phyloP scores from a whole-genome alignment of 129 eudicot species.

The Deinandra increscens region DNA sequence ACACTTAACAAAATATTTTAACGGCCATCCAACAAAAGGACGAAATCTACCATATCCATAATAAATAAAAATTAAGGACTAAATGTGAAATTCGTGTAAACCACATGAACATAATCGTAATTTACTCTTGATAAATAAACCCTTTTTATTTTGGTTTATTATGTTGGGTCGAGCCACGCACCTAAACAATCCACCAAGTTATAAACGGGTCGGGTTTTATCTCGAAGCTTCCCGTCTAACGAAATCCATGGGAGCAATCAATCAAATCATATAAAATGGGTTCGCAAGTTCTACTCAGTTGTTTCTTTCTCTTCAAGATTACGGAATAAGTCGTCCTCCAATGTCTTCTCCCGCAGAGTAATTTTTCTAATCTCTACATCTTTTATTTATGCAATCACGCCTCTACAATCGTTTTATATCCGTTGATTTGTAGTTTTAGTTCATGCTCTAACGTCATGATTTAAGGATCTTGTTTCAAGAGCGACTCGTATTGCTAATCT shows the following conservation, averaged over 20 bases:
- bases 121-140: no score
- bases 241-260: not conserved
- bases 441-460: not conserved
- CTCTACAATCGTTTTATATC: not conserved
- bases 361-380: not conserved
- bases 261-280: not conserved
- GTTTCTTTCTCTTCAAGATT: conserved; percentile 17
- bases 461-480: not conserved
- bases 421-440: not conserved
- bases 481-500: not conserved
- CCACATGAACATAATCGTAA: no score
- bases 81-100: no score
- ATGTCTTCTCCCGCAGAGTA: conserved; percentile 23
- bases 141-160: no score
- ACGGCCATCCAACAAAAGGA: no score
- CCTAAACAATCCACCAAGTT: no score
- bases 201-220: conserved; percentile 7
- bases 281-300: not conserved
- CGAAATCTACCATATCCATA: no score
- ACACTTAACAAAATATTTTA: no score
- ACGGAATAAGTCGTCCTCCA: not conserved
- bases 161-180: no score
- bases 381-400: not conserved
- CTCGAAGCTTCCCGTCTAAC: not conserved
- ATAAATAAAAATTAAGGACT: no score